phyloP scores from a whole-genome alignment of 176 grass and related monocot species.

The Phragmites australis region DNA sequence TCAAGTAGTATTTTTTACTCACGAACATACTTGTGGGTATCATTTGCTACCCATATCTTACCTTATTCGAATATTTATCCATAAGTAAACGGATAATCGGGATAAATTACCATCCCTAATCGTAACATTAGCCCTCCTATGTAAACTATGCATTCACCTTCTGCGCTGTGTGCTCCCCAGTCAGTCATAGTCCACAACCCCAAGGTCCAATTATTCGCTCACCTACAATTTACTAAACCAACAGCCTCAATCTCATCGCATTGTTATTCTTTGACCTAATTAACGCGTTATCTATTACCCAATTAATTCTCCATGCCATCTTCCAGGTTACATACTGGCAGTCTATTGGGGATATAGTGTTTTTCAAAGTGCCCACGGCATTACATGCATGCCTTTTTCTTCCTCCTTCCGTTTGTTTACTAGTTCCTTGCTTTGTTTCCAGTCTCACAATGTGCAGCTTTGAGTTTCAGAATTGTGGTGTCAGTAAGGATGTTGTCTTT shows the following conservation, averaged over 20 bases:
- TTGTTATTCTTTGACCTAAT: background rate
- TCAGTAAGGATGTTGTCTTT: slow-evolving; percentile 53
- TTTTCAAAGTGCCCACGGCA: slow-evolving; percentile 43
- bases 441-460: slow-evolving; percentile 1
- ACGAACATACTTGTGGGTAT: too few relatives aligned
- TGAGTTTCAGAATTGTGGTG: slow-evolving; percentile 40
- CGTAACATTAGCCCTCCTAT: too few relatives aligned
- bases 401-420: background rate
- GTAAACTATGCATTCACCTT: too few relatives aligned
- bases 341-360: slow-evolving; percentile 50
- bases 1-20: too few relatives aligned
- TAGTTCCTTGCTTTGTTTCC: background rate
- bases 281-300: too few relatives aligned
- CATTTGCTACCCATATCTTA: too few relatives aligned
- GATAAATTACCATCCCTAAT: too few relatives aligned
- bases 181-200: background rate
- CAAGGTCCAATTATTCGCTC: background rate
- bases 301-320: background rate
- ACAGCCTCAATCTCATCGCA: background rate
- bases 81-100: too few relatives aligned
- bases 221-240: background rate
- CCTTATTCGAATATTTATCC: too few relatives aligned
- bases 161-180: too few relatives aligned
- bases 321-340: slow-evolving; percentile 51
- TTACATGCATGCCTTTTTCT: slow-evolving; percentile 28